These are phyloP conservation scores for Lithospermum erythrorhizon DNA, from an alignment of 257 asterid genomes.

Conservation along the genomic window DNA sequence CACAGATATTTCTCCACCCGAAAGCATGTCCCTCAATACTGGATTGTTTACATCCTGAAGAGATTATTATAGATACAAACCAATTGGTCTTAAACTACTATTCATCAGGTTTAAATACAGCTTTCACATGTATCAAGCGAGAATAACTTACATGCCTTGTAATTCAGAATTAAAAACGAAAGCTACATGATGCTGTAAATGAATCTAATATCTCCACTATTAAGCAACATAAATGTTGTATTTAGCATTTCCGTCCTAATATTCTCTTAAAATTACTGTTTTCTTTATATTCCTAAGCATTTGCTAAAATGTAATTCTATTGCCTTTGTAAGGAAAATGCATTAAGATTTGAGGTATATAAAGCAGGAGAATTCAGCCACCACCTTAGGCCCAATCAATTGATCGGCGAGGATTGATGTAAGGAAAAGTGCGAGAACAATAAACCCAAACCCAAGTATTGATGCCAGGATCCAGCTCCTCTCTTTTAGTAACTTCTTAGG, in stretches of 20 bases:
- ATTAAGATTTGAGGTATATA: background rate
- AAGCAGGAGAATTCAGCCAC: background rate
- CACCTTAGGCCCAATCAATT: constrained; percentile 47
- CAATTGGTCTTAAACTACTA: background rate
- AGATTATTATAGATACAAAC: background rate
- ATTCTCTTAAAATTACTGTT: too few species aligned
- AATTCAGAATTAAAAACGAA: too few species aligned
- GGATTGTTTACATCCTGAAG: constrained; percentile 59
- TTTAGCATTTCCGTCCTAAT: too few species aligned
- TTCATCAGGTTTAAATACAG: background rate
- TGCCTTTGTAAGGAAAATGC: background rate
- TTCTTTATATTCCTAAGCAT: too few species aligned
- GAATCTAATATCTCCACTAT: too few species aligned
- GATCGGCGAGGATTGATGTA: constrained; percentile 44
- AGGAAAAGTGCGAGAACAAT: constrained; percentile 45
- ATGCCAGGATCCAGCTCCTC: constrained; percentile 59
- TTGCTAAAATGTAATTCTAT: too few species aligned
- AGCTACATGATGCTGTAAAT: too few species aligned
- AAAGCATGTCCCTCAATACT: constrained; percentile 47
- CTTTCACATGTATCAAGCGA: background rate
- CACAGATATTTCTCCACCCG: constrained; percentile 37
- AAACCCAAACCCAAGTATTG: constrained; percentile 42
- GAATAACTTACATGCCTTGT: too few species aligned
- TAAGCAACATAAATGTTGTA: too few species aligned
- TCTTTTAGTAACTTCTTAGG: constrained; percentile 21